A percentile compares a stretch with the other conserved stretches of the same genome.
phyloP scores from a whole-genome alignment of 169 alveolate species.

The Cryptosporidium tyzzeri region DNA sequence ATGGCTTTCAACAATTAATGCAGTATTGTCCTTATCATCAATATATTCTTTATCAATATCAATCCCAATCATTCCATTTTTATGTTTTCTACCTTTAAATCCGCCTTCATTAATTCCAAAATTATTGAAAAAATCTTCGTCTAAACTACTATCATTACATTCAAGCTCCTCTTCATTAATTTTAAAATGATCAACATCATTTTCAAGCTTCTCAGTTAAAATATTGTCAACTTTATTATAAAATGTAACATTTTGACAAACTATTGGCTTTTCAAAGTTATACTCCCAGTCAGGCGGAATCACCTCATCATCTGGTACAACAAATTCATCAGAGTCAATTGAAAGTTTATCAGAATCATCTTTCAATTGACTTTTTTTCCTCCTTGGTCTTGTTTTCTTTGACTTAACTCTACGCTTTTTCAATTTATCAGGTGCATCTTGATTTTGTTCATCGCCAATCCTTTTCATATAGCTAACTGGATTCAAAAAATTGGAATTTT shows the following conservation, averaged over 20 bases:
- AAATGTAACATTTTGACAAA: slow-evolving; percentile 49
- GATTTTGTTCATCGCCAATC: background rate
- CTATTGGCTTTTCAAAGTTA: slow-evolving; percentile 47
- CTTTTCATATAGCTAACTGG: background rate
- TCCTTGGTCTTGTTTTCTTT: background rate
- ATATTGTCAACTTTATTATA: slow-evolving; percentile 50
- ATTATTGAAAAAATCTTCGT: background rate
- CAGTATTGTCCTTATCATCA: slow-evolving; percentile 58
- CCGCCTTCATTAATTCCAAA: background rate
- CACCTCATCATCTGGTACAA: slow-evolving; percentile 68
- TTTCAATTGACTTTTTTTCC: background rate
- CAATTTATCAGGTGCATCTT: background rate
- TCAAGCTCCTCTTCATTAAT: background rate
- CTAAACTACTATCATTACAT: background rate
- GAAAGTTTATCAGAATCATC: background rate
- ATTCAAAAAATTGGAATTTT: background rate
- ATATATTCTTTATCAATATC: slow-evolving; percentile 43
- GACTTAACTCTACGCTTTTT: background rate
- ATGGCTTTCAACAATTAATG: slow-evolving; percentile 18
- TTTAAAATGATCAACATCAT: background rate
- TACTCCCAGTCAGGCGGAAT: slow-evolving; percentile 76
- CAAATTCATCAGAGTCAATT: slow-evolving; percentile 59
- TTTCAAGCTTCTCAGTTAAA: background rate
- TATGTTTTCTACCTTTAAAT: background rate
- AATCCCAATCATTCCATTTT: background rate